Conservation (phyloP, 1,139 yeast species). For the Taiozyma sp. region DNA sequence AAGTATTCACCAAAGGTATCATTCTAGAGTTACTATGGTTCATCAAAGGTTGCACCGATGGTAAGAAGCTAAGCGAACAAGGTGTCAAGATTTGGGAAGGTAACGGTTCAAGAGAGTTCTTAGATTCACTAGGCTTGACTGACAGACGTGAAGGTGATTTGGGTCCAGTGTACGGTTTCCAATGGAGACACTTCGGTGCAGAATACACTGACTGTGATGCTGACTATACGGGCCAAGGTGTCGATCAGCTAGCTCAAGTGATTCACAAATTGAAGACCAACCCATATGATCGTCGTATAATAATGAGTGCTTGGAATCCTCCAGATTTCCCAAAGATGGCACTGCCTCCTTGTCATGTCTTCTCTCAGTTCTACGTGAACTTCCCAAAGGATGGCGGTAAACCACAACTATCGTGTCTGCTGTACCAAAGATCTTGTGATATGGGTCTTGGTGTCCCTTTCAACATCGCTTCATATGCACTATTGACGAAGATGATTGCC, state of each 20-base stretch:
- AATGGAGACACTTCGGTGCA: constrained; percentile 99
- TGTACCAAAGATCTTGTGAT: constrained; percentile 97
- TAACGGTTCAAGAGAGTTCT: constrained; percentile 90
- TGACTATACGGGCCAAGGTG: constrained; percentile 83
- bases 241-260: constrained; percentile 80
- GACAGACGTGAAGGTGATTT: constrained; percentile 88
- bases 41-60: constrained; percentile 84
- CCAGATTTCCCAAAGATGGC: constrained; percentile 94
- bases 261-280: constrained; percentile 75
- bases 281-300: constrained; percentile 92
- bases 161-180: constrained; percentile 98
- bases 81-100: constrained; percentile 99
- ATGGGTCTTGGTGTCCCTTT: constrained; percentile 99
- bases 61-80: constrained; percentile 65
- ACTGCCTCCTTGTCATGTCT: constrained; percentile 96
- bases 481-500: constrained; percentile 91
- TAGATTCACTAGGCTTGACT: constrained; percentile 75
- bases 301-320: constrained; percentile 98
- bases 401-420: constrained; percentile 75
- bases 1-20: constrained; percentile 85
- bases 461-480: constrained; percentile 93
- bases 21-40: constrained; percentile 92
- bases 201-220: constrained; percentile 79
- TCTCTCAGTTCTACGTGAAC: constrained; percentile 89
- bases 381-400: constrained; percentile 50